Percentiles rank a stretch among this genome's conserved stretches.
Conservation (phyloP, 2,329 filamentous ascomycete species). For the Cladophialophora carrionii region DNA sequence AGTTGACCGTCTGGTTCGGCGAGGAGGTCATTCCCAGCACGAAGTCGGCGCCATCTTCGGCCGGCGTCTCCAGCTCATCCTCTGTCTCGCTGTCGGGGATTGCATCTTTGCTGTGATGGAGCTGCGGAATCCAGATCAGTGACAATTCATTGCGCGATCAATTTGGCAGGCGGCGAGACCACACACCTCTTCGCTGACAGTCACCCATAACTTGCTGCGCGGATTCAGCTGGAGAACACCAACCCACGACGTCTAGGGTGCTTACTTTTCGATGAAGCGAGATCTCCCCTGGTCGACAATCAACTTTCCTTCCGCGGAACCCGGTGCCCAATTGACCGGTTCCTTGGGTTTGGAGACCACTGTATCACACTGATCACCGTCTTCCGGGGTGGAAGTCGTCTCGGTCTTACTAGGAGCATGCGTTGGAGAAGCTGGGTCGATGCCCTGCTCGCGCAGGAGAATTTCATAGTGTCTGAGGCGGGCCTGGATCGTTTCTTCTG, state of each 20-base stretch:
- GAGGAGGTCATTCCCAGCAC: slow-evolving; percentile 20
- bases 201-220: slow-evolving; percentile 23
- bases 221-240: slow-evolving; percentile 5
- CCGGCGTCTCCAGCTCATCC: slow-evolving; percentile 31
- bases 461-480: slow-evolving; percentile 69
- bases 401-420: slow-evolving; percentile 51
- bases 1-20: slow-evolving; percentile 31
- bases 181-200: slow-evolving; percentile 21
- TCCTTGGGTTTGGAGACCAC: not conserved
- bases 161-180: slow-evolving; percentile 6
- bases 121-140: slow-evolving; percentile 13
- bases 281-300: slow-evolving; percentile 13
- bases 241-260: slow-evolving; percentile 5
- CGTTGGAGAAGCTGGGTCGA: slow-evolving; percentile 62
- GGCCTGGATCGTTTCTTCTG: slow-evolving; percentile 71
- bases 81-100: slow-evolving; percentile 28
- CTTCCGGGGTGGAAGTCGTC: slow-evolving; percentile 9
- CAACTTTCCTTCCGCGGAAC: slow-evolving; percentile 9
- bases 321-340: slow-evolving; percentile 1
- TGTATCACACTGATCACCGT: not conserved
- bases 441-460: slow-evolving; percentile 66
- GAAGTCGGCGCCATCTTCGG: slow-evolving; percentile 21
- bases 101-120: slow-evolving; percentile 19
- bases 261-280: slow-evolving; percentile 37
- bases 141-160: not conserved